Conservation (phyloP, 768 basidiomycete genomes). For the Naematelia aurantialba region DNA sequence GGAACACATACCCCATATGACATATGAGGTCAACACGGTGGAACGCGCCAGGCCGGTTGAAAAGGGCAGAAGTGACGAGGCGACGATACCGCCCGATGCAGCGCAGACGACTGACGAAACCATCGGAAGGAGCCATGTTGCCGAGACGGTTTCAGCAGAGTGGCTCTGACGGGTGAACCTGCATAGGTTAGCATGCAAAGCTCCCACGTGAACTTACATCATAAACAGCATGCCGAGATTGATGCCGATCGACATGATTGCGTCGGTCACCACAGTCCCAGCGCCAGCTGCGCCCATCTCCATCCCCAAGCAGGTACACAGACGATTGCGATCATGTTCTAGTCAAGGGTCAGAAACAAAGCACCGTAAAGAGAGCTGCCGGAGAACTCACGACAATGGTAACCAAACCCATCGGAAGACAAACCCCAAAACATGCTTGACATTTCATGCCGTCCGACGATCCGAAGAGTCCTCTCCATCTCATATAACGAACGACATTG, state of each 20-base stretch:
- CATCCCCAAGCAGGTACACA: slow-evolving; percentile 38
- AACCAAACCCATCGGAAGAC: slow-evolving; percentile 46
- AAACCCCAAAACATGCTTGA: slow-evolving; percentile 46
- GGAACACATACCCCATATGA: slow-evolving; percentile 57
- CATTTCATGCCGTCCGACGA: slow-evolving; percentile 28
- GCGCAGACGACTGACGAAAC: slow-evolving; percentile 69
- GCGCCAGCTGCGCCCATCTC: slow-evolving; percentile 45
- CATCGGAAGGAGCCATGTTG: slow-evolving; percentile 71
- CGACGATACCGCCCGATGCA: slow-evolving; percentile 64
- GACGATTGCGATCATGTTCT: slow-evolving; percentile 47
- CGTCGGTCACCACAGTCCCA: slow-evolving; percentile 68
- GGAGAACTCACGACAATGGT: slow-evolving; percentile 40
- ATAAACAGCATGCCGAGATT: slow-evolving; percentile 63
- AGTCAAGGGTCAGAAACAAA: slow-evolving; percentile 2
- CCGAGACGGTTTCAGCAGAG: slow-evolving; percentile 58
- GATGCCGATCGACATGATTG: slow-evolving; percentile 58
- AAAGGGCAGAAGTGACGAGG: slow-evolving; percentile 55
- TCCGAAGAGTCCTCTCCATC: slow-evolving; percentile 40
- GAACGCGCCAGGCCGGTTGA: slow-evolving; percentile 57
- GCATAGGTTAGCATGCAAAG: slow-evolving; percentile 16
- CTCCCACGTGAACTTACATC: slow-evolving; percentile 57
- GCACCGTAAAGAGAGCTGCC: not conserved
- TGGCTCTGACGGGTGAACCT: slow-evolving; percentile 64
- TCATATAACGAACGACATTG: slow-evolving; percentile 37
- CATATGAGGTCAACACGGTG: slow-evolving; percentile 58